A percentile compares a stretch with the other conserved stretches of the same genome.
These are phyloP conservation scores for Tylopilus cervinicoccineus DNA, from an alignment of 768 basidiomycete species.

Conservation along the genomic window DNA sequence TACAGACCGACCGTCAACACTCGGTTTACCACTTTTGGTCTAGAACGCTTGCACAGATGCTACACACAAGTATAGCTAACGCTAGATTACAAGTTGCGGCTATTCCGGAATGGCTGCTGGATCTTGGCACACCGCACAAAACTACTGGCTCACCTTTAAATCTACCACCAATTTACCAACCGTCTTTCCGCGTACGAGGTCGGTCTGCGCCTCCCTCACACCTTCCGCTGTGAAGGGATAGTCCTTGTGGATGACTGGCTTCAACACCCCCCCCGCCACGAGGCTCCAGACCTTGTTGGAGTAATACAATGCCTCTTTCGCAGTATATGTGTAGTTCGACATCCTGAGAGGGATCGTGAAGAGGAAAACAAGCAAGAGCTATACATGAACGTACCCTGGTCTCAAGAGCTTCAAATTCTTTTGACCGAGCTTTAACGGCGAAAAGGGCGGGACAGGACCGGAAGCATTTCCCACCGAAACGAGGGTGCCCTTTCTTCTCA, in stretches of 20 bases:
- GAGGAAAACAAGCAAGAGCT: not conserved
- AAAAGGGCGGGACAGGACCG: slow-evolving; percentile 73
- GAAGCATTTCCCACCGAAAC: slow-evolving; percentile 93
- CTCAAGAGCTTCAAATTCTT: slow-evolving; percentile 81
- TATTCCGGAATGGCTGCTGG: not conserved
- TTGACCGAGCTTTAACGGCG: slow-evolving; percentile 64
- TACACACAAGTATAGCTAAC: too few relatives aligned
- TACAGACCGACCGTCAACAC: too few relatives aligned
- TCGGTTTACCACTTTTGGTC: not conserved
- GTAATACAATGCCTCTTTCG: slow-evolving; percentile 71
- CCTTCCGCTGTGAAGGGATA: slow-evolving; percentile 86
- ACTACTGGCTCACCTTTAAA: slow-evolving; percentile 32
- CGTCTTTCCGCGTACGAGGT: slow-evolving; percentile 74
- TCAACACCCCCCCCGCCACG: slow-evolving; percentile 55
- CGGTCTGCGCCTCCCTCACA: slow-evolving; percentile 68
- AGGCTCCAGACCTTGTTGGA: slow-evolving; percentile 58
- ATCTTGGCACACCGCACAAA: not conserved
- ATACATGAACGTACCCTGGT: slow-evolving; percentile 52
- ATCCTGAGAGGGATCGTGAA: slow-evolving; percentile 42
- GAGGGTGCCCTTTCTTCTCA: slow-evolving; percentile 84
- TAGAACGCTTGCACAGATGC: too few relatives aligned
- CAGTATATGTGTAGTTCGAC: slow-evolving; percentile 65
- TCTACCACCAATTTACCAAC: slow-evolving; percentile 79
- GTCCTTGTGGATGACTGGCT: slow-evolving; percentile 65
- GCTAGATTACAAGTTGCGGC: not conserved